A percentile compares a stretch with the other conserved stretches of the same genome.
Evolutionary conservation across 2,329 filamentous ascomycete genomes (phyloP).

Genomic region (Pseudogymnoascus sp.): DNA sequence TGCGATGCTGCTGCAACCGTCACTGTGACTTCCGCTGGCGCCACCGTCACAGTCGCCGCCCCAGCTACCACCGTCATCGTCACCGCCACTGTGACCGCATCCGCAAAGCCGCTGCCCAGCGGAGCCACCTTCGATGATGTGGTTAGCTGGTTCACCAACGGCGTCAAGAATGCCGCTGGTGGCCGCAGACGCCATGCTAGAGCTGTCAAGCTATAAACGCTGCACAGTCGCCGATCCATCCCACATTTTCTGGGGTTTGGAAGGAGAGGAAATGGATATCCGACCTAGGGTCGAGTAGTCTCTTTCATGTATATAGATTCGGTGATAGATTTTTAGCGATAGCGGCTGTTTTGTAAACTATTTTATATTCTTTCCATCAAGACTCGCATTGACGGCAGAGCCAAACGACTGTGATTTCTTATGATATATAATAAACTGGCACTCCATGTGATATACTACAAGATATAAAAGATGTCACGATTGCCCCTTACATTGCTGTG

Average conservation of each 20-base stretch:
- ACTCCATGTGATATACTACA: background rate
- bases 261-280: background rate
- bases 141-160: background rate
- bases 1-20: conserved; percentile 12
- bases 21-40: conserved; percentile 3
- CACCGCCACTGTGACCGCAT: conserved; percentile 10
- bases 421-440: background rate
- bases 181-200: background rate
- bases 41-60: conserved; percentile 7
- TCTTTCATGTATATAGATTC: conserved; percentile 3
- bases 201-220: background rate
- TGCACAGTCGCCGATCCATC: background rate
- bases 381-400: background rate
- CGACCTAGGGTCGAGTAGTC: background rate
- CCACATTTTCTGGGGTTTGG: background rate
- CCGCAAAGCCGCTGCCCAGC: conserved; percentile 2
- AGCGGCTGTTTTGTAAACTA: background rate
- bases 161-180: background rate
- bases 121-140: conserved; percentile 5
- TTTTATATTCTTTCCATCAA: background rate
- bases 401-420: background rate
- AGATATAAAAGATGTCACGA: background rate
- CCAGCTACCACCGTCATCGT: conserved; percentile 9
- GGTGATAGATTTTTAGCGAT: background rate
- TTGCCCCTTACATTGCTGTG: background rate